phyloP scores from a whole-genome alignment of 208 protist species.

The Trypanosoma theileri region DNA sequence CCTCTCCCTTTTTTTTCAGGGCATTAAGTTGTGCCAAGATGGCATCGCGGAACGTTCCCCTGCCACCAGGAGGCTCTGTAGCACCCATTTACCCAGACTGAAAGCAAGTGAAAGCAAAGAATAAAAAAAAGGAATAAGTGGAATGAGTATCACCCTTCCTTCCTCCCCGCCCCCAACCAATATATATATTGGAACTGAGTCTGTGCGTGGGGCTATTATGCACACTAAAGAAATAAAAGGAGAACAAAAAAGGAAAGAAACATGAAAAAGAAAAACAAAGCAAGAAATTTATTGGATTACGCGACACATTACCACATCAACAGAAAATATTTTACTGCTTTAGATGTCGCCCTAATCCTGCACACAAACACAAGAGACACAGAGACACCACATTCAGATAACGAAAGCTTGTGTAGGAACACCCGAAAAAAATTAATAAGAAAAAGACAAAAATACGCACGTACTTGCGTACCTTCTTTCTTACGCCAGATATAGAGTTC shows the following conservation, averaged over 20 bases:
- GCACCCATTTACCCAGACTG: not conserved
- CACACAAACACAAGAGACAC: conserved; percentile 1
- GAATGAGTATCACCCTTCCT: no score
- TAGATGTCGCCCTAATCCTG: not conserved
- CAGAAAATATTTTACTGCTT: no score
- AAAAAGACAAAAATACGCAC: conserved; percentile 9
- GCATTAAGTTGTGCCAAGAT: conserved; percentile 4
- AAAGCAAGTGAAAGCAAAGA: not conserved
- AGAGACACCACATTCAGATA: conserved; percentile 3
- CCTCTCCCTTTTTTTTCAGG: not conserved
- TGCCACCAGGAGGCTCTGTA: not conserved
- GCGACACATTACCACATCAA: no score
- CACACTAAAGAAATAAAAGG: not conserved
- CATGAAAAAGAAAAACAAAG: conserved; percentile 15
- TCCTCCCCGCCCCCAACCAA: not conserved
- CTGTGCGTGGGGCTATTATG: no score
- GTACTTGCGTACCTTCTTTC: no score
- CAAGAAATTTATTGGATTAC: not conserved
- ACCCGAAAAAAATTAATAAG: conserved; percentile 11
- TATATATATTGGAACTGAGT: conserved; percentile 6
- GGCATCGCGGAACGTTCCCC: not conserved
- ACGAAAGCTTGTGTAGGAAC: no score
- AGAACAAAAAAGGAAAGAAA: conserved; percentile 21
- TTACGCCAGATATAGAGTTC: no score
- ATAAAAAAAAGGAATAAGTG: not conserved